Base-by-base conservation (phyloP, 225 moss, liverwort and hornwort species). In the Physcomitrellopsis africana region DNA sequence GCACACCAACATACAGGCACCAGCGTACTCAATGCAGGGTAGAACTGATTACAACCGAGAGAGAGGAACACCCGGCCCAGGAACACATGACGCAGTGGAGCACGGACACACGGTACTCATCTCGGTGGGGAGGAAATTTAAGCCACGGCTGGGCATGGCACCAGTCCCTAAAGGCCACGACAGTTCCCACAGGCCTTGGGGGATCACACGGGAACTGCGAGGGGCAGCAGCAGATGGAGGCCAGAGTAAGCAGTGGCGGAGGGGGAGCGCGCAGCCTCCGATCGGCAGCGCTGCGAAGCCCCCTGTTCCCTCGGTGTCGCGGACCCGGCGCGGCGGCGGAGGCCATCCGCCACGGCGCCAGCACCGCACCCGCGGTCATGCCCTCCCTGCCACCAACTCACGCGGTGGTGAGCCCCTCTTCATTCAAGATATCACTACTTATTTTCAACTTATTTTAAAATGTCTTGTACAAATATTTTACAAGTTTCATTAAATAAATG, bases 71-170 rank as follows among this genome's bases (percentile, higher is more conserved):
- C 78, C 78, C 0, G 58, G 78, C 2, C 72, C 59, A 6, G 72
- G 78, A 27, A 51, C 78, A 2, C 72, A 78, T 8, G 46, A 78
- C 16, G 3, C 67, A 48, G 42, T 37, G 1, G 54, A 65, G 11
- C 51, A 27, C 2, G 15, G 9, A 16, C 26, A 43, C 0, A 56
- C 3, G 7, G 23, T 1, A 7, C 65, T 42, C 1, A 32, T 15
- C 13, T 42, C 66, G 0, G 1, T 78, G 1, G 72, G 63, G 2
- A 51, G 11, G 9, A 78, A 65, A 18, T 72, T 72, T 8, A 46
- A 9, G 9, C 56, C 18, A 3, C 19, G 8, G 15, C 8, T 47
- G 8, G 57, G 57, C 0, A 23, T 12, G 3, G 44, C 24, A 0
- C 72, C 65, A 3, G 58, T 72, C 8, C 72, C 58, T 0, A 37